phyloP scores from a whole-genome alignment of 176 grass and related monocot genomes.

The maize (Zea mays) region DNA sequence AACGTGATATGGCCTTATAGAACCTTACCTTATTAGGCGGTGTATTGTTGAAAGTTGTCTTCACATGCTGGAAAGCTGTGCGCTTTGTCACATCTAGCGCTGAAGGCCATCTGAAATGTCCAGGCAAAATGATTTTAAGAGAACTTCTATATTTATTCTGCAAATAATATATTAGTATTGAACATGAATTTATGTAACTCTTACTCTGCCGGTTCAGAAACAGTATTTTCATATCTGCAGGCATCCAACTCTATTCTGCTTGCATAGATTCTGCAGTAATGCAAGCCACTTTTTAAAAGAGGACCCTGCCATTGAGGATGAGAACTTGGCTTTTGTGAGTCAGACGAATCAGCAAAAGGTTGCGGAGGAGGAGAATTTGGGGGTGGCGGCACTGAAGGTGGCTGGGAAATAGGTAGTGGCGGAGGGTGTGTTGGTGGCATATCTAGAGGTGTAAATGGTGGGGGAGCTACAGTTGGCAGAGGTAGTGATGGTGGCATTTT shows the following conservation, averaged over 20 bases:
- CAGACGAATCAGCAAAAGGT: slow-evolving; percentile 37
- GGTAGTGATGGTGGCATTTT: slow-evolving; percentile 47
- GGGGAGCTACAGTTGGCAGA: slow-evolving; percentile 51
- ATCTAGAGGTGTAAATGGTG: slow-evolving; percentile 50
- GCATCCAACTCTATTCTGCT: slow-evolving; percentile 70
- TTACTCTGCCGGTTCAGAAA: slow-evolving; percentile 87
- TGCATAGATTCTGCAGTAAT: slow-evolving; percentile 85
- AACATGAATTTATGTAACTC: slow-evolving; percentile 36
- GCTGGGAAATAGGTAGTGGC: slow-evolving; percentile 57
- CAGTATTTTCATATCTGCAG: slow-evolving; percentile 69
- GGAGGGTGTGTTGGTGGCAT: slow-evolving; percentile 50
- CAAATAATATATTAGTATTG: slow-evolving; percentile 4
- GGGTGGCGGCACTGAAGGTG: slow-evolving; percentile 70
- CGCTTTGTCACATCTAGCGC: slow-evolving; percentile 93
- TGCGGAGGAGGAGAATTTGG: slow-evolving; percentile 67
- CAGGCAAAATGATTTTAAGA: slow-evolving; percentile 32
- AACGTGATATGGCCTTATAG: slow-evolving; percentile 15
- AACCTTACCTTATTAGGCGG: slow-evolving; percentile 74
- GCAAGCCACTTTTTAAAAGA: slow-evolving; percentile 91
- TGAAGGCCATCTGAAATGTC: slow-evolving; percentile 68
- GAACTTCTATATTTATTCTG: neutral
- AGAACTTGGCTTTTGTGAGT: slow-evolving; percentile 39
- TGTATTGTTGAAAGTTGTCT: slow-evolving; percentile 77
- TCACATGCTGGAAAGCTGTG: slow-evolving; percentile 75
- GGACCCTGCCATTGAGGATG: slow-evolving; percentile 71